Evolutionary conservation across 2,329 filamentous ascomycete genomes (phyloP), one percentile per base, ranked within the genome.

Genomic region (Fusarium neocosmosporiellum): DNA sequence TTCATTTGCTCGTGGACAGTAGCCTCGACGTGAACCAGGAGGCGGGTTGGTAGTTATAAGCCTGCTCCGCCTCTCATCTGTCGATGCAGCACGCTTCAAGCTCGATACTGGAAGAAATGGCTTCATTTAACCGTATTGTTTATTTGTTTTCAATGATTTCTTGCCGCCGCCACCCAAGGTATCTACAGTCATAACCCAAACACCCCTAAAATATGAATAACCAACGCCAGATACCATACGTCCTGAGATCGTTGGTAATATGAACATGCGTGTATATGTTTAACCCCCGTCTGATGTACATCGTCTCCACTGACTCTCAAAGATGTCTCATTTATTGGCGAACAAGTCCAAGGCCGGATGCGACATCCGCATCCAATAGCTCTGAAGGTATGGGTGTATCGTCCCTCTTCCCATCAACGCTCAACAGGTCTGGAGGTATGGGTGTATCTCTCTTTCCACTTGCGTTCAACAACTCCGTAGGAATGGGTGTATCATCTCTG

Each of bases 91-190:
- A 29, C 27, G 27, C 27, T 41, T 22, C 39, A 41, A 41, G n/a
- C 22, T 41, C 11, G 7, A 22, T 22, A 20, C 20, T 43, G 4
- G 20, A 24, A 24, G 22, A 43, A 46, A 33, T 20, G 10, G 10
- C 16, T 54, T 53, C 27, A 48, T 62, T 59, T 63, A 0, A 24
- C 59, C 29, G 14, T 33, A 36, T 55, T 55, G 13, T 7, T 22
- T 14, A 53, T 63, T 72, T 72, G 36, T 77, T 63, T 37, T 70
- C 75, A 72, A 70, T 77, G 55, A 70, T 58, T 65, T 54, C 55
- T 65, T 50, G 46, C 33, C 48, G 16, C 29, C 24, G 14, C 29
- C 24, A 48, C 55, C 66, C 61, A 58, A 69, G 70, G 69, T 68
- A 75, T 77, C 59, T 67, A 60, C 57, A 50, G 10, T 29, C 16